Evolutionary conservation across 371 early-diverging fungal species (phyloP), one percentile per base, ranked within the genome.

Genomic region (Chytridium lagenaria): DNA sequence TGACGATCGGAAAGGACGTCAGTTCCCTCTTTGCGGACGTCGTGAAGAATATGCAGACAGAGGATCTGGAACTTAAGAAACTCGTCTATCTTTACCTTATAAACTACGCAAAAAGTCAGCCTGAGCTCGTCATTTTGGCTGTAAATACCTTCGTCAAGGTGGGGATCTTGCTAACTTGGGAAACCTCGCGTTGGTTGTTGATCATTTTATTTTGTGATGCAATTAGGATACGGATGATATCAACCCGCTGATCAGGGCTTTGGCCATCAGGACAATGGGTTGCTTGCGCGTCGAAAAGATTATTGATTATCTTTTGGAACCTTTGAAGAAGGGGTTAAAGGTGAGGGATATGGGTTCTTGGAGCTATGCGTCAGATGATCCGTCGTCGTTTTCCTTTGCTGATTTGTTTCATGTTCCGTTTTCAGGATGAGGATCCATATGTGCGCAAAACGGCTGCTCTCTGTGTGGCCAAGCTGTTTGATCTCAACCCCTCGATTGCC

Each of bases 1-100:
- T 89, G 88, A 89, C 89, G 34, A 80, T 89, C 74, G 89, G 89
- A 22, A 89, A 89, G 57, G 88, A 89, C 74, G 87, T 89, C 34
- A 75, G 76, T 37, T 68, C 77, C 26, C 76, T 89, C 49, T 89
- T 89, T 74, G 83, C 98, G 39, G 98, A 99, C 76, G 98, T 99
- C 10, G 88, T 99, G 36, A 97, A 97, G 87, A 96, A 96, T 87
- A 99, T 99, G 98, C 97, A 98, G 81, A 99, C 98, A 0, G 98
- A 97, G 71, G 98, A 97, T 81, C 80, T 99, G 69, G 98, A 98
- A 78, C 91, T 91, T 52, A 92, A 92, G 79, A 92, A 92, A 78
- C 85, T 92, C 59, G 91, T 92, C 31, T 92, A 92, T 78, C 82
- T 92, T 44, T 92, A 92, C 78, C 83, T 92, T 63, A 92, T 92